Percentiles rank a stretch among this genome's conserved stretches.
Evolutionary conservation across 768 basidiomycete species (phyloP).

Genomic region (Lentinula detonsa): DNA sequence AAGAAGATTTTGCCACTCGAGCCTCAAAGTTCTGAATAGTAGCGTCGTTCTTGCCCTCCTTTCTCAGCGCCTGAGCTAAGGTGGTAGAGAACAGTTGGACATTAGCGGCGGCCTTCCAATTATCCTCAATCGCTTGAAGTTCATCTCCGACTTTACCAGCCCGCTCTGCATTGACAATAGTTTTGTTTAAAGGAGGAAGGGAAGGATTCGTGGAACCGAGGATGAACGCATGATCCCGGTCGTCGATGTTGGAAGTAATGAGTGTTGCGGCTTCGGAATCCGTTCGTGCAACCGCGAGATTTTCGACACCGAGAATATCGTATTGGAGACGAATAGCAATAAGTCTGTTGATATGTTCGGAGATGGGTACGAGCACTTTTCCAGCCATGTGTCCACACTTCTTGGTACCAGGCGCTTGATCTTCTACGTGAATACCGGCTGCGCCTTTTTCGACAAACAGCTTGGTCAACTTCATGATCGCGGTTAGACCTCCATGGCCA

Average conservation of each 20-base stretch:
- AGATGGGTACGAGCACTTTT: slow-evolving; percentile 95
- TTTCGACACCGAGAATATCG: slow-evolving; percentile 97
- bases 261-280: slow-evolving; percentile 98
- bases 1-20: slow-evolving; percentile 62
- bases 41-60: slow-evolving; percentile 44
- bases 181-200: slow-evolving; percentile 62
- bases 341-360: slow-evolving; percentile 97
- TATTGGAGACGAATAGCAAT: slow-evolving; percentile 96
- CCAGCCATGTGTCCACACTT: slow-evolving; percentile 95
- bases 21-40: slow-evolving; percentile 57
- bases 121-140: slow-evolving; percentile 84
- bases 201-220: slow-evolving; percentile 81
- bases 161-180: slow-evolving; percentile 83
- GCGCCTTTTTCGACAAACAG: slow-evolving; percentile 99
- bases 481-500: slow-evolving; percentile 96
- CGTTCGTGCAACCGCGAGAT: slow-evolving; percentile 88
- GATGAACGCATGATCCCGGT: slow-evolving; percentile 97
- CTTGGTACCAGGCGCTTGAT: slow-evolving; percentile 96
- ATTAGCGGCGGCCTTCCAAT: slow-evolving; percentile 76
- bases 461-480: slow-evolving; percentile 97
- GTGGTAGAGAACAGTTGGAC: slow-evolving; percentile 73
- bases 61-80: slow-evolving; percentile 61
- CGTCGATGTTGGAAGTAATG: slow-evolving; percentile 94
- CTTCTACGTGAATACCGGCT: slow-evolving; percentile 96
- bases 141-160: slow-evolving; percentile 73